phyloP scores from a whole-genome alignment of 805 yeast species.

The Wickerhamomyces ciferrii region DNA sequence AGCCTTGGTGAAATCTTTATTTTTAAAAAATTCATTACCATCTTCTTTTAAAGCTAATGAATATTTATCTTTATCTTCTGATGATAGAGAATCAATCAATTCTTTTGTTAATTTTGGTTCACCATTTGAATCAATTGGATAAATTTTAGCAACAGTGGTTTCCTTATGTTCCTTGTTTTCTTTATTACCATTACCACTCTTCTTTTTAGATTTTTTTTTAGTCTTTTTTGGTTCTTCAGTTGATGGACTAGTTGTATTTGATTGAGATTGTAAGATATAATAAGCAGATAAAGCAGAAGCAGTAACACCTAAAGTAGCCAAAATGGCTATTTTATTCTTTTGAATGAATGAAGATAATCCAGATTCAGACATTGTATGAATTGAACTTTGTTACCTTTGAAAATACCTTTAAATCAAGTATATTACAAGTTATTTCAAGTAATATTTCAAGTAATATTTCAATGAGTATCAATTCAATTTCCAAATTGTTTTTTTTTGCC shows the following conservation, averaged over 20 bases:
- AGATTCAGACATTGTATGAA: conserved; percentile 20
- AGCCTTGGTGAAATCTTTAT: conserved; percentile 68
- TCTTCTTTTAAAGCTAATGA: conserved; percentile 80
- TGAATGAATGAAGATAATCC: conserved; percentile 26
- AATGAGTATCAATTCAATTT: too few relatives aligned
- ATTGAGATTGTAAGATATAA: conserved; percentile 36
- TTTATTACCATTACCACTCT: conserved; percentile 21
- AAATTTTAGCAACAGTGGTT: conserved; percentile 22
- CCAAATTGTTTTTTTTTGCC: too few relatives aligned
- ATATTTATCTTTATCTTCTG: conserved; percentile 52
- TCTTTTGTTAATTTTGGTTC: conserved; percentile 52
- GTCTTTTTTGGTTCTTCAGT: conserved; percentile 6
- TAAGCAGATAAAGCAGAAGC: conserved; percentile 62
- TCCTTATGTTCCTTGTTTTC: conserved; percentile 13
- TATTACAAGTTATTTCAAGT: too few relatives aligned
- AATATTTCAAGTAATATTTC: too few relatives aligned
- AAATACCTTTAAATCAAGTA: too few relatives aligned
- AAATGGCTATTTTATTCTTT: conserved; percentile 54
- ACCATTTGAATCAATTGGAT: conserved; percentile 53
- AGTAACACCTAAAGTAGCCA: conserved; percentile 58
- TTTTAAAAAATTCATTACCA: conserved; percentile 78
- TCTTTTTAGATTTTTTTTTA: conserved; percentile 44
- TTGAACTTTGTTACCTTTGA: too few relatives aligned
- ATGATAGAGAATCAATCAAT: conserved; percentile 37
- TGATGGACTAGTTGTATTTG: conserved; percentile 10